Percentiles rank a stretch among this genome's conserved stretches.
phyloP scores from a whole-genome alignment of 1,284 basidiomycete species.

The Thelephora terrestris region DNA sequence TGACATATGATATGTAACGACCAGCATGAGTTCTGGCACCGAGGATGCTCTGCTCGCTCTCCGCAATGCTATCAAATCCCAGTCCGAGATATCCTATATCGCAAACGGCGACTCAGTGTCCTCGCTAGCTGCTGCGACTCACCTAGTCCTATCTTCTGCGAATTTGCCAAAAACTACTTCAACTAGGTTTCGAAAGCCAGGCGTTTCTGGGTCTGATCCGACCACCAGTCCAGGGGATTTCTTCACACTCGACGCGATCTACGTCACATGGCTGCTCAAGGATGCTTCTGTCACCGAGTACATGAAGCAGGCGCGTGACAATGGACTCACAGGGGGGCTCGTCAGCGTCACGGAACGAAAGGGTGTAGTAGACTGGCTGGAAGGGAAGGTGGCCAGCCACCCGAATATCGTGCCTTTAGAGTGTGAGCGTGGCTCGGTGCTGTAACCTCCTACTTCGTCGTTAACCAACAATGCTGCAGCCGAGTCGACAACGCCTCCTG shows the following conservation, averaged over 20 bases:
- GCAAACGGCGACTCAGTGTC: slow-evolving; percentile 13
- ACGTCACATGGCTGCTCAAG: slow-evolving; percentile 68
- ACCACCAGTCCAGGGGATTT: slow-evolving; percentile 44
- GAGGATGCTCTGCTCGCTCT: slow-evolving; percentile 46
- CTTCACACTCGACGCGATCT: slow-evolving; percentile 72
- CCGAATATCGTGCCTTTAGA: slow-evolving; percentile 46
- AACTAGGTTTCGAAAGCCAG: slow-evolving; percentile 65
- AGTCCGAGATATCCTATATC: slow-evolving; percentile 40
- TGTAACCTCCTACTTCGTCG: neutral
- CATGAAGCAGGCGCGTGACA: slow-evolving; percentile 73
- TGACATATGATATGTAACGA: no score
- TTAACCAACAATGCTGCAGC: neutral
- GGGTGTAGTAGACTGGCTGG: slow-evolving; percentile 74
- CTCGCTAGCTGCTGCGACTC: slow-evolving; percentile 38
- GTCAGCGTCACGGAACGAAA: slow-evolving; percentile 83
- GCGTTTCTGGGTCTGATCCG: slow-evolving; percentile 28
- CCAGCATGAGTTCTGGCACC: slow-evolving; percentile 11
- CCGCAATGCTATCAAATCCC: slow-evolving; percentile 45
- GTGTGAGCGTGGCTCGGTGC: slow-evolving; percentile 30
- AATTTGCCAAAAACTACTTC: slow-evolving; percentile 58
- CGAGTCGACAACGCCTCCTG: slow-evolving; percentile 45
- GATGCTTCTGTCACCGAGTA: slow-evolving; percentile 76
- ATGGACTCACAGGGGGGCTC: slow-evolving; percentile 61
- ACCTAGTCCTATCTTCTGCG: slow-evolving; percentile 48
- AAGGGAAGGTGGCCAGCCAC: slow-evolving; percentile 49